A percentile compares a stretch with the other conserved stretches of the same genome.
Conservation (phyloP, 345 rosid genomes). For the Tarenaya hassleriana region DNA sequence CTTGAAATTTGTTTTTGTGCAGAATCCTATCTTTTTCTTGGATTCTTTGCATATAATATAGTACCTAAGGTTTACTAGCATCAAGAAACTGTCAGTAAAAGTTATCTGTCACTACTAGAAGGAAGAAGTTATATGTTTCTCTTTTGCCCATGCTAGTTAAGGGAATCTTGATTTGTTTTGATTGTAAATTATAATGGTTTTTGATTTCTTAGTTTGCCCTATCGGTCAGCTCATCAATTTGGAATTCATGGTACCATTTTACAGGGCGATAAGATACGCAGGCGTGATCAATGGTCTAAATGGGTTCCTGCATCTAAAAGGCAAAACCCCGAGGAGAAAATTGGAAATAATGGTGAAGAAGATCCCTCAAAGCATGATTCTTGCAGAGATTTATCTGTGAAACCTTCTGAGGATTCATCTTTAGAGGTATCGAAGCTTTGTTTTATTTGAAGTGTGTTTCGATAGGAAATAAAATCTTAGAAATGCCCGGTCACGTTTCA, state of each 20-base stretch:
- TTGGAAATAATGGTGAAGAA: slow-evolving; percentile 22
- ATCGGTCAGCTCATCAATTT: slow-evolving; percentile 6
- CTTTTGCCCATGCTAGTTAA: neutral
- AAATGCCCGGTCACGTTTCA: slow-evolving; percentile 22
- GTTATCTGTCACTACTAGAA: slow-evolving; percentile 9
- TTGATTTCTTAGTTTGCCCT: slow-evolving; percentile 2
- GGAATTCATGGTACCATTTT: slow-evolving; percentile 23
- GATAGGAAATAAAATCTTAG: slow-evolving; percentile 25
- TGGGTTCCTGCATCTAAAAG: slow-evolving; percentile 51
- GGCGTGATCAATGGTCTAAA: slow-evolving; percentile 66
- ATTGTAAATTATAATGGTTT: neutral
- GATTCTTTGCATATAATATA: neutral
- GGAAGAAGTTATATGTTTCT: neutral
- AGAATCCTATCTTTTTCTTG: neutral
- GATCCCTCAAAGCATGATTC: neutral
- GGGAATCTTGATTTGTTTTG: slow-evolving; percentile 5
- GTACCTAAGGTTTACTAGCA: neutral
- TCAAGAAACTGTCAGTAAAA: neutral
- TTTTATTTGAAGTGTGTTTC: slow-evolving; percentile 19
- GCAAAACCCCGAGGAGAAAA: slow-evolving; percentile 35
- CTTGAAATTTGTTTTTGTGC: neutral
- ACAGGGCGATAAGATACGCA: slow-evolving; percentile 74
- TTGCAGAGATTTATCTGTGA: slow-evolving; percentile 1
- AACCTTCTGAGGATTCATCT: slow-evolving; percentile 14
- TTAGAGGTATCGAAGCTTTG: slow-evolving; percentile 21